These are phyloP conservation scores for Penicillium concentricum DNA, from an alignment of 2,329 filamentous ascomycete species.

Conservation along the genomic window DNA sequence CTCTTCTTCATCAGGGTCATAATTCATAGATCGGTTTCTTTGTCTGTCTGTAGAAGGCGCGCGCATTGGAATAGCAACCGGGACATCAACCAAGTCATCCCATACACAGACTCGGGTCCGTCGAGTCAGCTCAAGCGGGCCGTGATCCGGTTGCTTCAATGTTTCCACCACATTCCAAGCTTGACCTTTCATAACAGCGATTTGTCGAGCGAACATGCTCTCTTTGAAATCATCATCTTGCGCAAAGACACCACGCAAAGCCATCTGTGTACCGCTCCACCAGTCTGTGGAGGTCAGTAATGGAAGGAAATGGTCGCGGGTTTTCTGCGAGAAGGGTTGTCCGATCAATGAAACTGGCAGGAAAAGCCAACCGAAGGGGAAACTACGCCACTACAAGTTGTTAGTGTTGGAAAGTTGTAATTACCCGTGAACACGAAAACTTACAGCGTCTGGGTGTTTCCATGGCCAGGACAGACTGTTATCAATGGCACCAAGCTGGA, in stretches of 20 bases:
- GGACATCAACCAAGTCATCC: constrained; percentile 96
- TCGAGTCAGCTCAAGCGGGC: constrained; percentile 87
- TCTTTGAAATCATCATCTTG: constrained; percentile 96
- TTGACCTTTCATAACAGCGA: constrained; percentile 98
- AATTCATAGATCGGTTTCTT: constrained; percentile 57
- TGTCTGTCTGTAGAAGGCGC: constrained; percentile 81
- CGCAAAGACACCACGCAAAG: constrained; percentile 81
- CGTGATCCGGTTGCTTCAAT: constrained; percentile 86
- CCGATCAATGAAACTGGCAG: constrained; percentile 94
- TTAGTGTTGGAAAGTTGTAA: constrained; percentile 33
- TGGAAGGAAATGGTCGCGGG: constrained; percentile 91
- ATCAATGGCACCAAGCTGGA: constrained; percentile 89
- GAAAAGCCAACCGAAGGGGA: constrained; percentile 98
- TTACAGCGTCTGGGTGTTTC: constrained; percentile 91
- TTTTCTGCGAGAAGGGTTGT: constrained; percentile 91
- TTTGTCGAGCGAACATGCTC: constrained; percentile 97
- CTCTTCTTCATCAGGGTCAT: constrained; percentile 69
- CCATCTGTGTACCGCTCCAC: constrained; percentile 93
- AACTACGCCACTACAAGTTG: constrained; percentile 65
- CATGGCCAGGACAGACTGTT: constrained; percentile 98
- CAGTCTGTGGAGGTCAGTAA: constrained; percentile 90
- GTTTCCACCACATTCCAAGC: constrained; percentile 99
- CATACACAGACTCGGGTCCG: constrained; percentile 91
- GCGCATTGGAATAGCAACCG: constrained; percentile 86
- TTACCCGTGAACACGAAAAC: constrained; percentile 22